Percentiles rank a stretch among this genome's conserved stretches.
These are phyloP conservation scores for Neoboletus magnificus DNA, from an alignment of 768 basidiomycete genomes.

Conservation along the genomic window DNA sequence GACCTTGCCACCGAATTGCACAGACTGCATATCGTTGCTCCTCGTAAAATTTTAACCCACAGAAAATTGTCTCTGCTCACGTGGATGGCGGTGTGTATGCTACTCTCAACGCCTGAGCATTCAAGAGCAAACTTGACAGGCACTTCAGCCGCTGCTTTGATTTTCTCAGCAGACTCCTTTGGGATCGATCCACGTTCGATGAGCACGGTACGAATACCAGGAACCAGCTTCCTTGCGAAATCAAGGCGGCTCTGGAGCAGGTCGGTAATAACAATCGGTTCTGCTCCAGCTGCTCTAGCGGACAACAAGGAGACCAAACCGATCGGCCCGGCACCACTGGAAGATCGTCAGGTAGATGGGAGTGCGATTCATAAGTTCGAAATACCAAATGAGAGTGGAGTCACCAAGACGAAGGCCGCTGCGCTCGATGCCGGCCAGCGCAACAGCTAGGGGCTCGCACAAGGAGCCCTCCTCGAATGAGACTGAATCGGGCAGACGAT, in stretches of 20 bases:
- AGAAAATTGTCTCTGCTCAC: slow-evolving; percentile 32
- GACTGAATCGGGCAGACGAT: slow-evolving; percentile 57
- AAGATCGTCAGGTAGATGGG: slow-evolving; percentile 13
- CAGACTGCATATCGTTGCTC: slow-evolving; percentile 39
- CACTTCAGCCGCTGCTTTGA: slow-evolving; percentile 50
- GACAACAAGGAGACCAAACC: slow-evolving; percentile 60
- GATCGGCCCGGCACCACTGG: slow-evolving; percentile 65
- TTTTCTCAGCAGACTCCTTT: slow-evolving; percentile 49
- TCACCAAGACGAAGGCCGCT: slow-evolving; percentile 64
- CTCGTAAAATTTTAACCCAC: not conserved
- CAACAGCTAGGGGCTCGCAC: slow-evolving; percentile 66
- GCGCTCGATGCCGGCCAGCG: slow-evolving; percentile 65
- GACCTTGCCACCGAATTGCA: slow-evolving; percentile 62
- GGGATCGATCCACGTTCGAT: slow-evolving; percentile 45
- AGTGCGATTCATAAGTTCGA: not conserved
- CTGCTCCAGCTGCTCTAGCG: slow-evolving; percentile 65
- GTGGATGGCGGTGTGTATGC: slow-evolving; percentile 56
- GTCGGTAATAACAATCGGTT: slow-evolving; percentile 68
- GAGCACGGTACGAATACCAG: slow-evolving; percentile 54
- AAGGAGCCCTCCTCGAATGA: slow-evolving; percentile 67
- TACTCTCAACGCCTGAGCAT: slow-evolving; percentile 63
- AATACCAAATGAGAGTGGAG: slow-evolving; percentile 56
- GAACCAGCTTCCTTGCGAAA: slow-evolving; percentile 60
- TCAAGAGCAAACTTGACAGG: slow-evolving; percentile 54
- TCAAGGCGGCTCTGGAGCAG: slow-evolving; percentile 62